phyloP scores from a whole-genome alignment of 495 filamentous ascomycete species.

The Aspergillus asperescens region DNA sequence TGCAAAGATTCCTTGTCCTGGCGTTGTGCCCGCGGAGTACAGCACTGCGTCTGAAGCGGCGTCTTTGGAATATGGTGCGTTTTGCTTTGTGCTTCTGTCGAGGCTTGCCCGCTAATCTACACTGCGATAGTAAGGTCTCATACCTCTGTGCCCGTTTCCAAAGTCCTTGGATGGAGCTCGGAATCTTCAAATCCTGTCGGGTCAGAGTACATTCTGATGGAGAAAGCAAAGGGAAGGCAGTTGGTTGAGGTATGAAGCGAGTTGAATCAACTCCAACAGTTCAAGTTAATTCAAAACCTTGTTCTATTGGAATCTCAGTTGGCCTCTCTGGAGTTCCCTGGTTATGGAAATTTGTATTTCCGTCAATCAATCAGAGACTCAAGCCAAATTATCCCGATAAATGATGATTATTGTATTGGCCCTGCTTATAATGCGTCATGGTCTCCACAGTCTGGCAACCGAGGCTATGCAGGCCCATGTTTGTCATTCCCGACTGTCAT shows the following conservation, averaged over 20 bases:
- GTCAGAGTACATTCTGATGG: slow-evolving; percentile 33
- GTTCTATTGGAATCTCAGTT: slow-evolving; percentile 26
- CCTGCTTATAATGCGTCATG: slow-evolving; percentile 19
- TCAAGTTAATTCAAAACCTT: slow-evolving; percentile 24
- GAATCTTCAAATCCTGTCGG: slow-evolving; percentile 26
- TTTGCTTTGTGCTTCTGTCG: neutral
- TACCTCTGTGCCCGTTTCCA: slow-evolving; percentile 23
- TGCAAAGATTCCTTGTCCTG: slow-evolving; percentile 23
- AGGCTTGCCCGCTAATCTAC: slow-evolving; percentile 1
- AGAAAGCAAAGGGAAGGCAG: slow-evolving; percentile 25
- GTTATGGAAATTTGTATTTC: slow-evolving; percentile 27
- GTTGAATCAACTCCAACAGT: slow-evolving; percentile 15
- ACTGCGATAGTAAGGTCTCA: slow-evolving; percentile 17
- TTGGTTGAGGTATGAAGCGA: slow-evolving; percentile 29
- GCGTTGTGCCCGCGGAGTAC: slow-evolving; percentile 22
- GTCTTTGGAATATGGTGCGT: slow-evolving; percentile 25
- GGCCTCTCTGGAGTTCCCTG: slow-evolving; percentile 23
- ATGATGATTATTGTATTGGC: slow-evolving; percentile 20
- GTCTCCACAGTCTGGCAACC: slow-evolving; percentile 7
- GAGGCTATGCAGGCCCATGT: slow-evolving; percentile 23
- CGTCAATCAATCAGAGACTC: slow-evolving; percentile 10
- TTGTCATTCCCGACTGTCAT: neutral
- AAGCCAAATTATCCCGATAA: slow-evolving; percentile 10
- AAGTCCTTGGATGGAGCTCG: slow-evolving; percentile 28
- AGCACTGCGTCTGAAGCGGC: slow-evolving; percentile 31